These are phyloP conservation scores for Cardamine occulta DNA, from an alignment of 345 rosid genomes.

Conservation along the genomic window DNA sequence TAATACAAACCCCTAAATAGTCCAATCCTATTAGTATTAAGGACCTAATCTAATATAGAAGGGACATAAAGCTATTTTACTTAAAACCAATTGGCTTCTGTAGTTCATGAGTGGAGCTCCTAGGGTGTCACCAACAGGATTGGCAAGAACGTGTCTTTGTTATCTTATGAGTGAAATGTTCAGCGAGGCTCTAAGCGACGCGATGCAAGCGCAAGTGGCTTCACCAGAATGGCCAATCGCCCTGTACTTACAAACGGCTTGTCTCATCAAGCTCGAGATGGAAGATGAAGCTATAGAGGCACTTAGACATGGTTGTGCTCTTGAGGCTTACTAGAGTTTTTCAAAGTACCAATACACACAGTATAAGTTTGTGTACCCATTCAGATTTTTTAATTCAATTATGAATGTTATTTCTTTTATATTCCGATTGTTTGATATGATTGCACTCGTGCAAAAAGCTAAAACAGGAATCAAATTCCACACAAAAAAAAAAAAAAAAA, in stretches of 20 bases:
- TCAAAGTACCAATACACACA: slow-evolving; percentile 44
- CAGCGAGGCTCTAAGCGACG: slow-evolving; percentile 85
- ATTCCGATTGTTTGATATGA: slow-evolving; percentile 40
- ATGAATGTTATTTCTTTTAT: slow-evolving; percentile 8
- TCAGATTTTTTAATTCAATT: slow-evolving; percentile 7
- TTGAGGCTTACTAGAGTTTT: slow-evolving; percentile 49
- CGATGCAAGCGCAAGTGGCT: slow-evolving; percentile 84
- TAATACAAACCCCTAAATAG: background rate
- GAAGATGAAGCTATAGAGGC: slow-evolving; percentile 80
- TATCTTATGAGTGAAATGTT: slow-evolving; percentile 73
- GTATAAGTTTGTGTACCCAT: slow-evolving; percentile 6
- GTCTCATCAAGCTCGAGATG: slow-evolving; percentile 81
- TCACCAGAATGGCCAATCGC: slow-evolving; percentile 92
- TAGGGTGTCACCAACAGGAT: slow-evolving; percentile 84
- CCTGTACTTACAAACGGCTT: slow-evolving; percentile 83
- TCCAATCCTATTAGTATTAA: background rate
- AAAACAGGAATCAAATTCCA: slow-evolving; percentile 44
- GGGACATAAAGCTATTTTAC: background rate
- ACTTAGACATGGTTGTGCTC: slow-evolving; percentile 73
- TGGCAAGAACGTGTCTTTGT: slow-evolving; percentile 81
- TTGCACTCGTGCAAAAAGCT: slow-evolving; percentile 51
- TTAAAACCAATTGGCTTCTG: slow-evolving; percentile 1
- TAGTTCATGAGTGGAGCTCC: slow-evolving; percentile 87
- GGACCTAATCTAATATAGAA: background rate
- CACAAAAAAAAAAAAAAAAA: slow-evolving; percentile 15